These are phyloP conservation scores for Gypsophila paniculata DNA, from an alignment of 179 eudicot species.

Conservation along the genomic window DNA sequence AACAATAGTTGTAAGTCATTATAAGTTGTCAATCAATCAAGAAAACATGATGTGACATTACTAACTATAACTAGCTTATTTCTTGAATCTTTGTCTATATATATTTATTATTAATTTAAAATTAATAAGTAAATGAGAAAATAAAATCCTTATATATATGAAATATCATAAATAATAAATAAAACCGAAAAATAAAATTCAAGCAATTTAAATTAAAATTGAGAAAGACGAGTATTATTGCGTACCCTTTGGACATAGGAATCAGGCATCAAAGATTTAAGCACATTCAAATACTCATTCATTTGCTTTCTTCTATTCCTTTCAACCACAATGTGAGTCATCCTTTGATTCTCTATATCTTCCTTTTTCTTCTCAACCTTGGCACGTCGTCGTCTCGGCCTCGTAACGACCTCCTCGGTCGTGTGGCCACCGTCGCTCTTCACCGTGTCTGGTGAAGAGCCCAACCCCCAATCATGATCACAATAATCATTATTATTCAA, in stretches of 20 bases:
- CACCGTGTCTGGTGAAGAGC: slow-evolving; percentile 5
- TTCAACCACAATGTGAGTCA: slow-evolving; percentile 74
- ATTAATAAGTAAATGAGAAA: not conserved
- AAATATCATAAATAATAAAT: not conserved
- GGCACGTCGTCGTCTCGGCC: slow-evolving; percentile 37
- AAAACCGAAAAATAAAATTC: too few relatives aligned
- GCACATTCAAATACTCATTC: slow-evolving; percentile 52
- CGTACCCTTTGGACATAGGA: slow-evolving; percentile 56
- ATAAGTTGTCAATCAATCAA: too few relatives aligned
- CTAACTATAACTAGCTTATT: not conserved
- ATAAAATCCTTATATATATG: too few relatives aligned
- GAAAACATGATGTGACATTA: not conserved
- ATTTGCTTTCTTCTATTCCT: slow-evolving; percentile 62
- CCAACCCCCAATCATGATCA: slow-evolving; percentile 11
- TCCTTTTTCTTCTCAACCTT: slow-evolving; percentile 44
- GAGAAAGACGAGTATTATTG: not conserved
- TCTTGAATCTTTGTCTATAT: too few relatives aligned
- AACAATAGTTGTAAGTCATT: too few relatives aligned
- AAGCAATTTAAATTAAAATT: not conserved
- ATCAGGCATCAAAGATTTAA: slow-evolving; percentile 51
- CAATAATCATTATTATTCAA: slow-evolving; percentile 9
- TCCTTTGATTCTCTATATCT: slow-evolving; percentile 62
- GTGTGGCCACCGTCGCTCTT: not conserved
- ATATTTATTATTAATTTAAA: too few relatives aligned
- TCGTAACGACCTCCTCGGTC: slow-evolving; percentile 11